Evolutionary conservation across 805 yeast genomes (phyloP).

Genomic region (Suhomyces sp.): DNA sequence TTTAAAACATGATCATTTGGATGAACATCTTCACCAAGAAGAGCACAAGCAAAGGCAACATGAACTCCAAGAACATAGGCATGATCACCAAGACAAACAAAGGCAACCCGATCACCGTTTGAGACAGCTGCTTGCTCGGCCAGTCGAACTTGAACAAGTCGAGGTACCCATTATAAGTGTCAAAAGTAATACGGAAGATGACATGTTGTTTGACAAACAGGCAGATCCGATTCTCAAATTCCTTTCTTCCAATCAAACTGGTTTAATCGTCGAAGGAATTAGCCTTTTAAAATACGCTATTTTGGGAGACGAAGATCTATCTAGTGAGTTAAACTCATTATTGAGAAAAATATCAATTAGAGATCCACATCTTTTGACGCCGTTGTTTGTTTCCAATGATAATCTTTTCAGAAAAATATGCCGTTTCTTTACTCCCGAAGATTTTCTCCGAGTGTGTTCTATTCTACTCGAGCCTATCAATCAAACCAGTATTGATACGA

Average conservation of each 20-base stretch:
- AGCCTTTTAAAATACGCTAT: constrained; percentile 37
- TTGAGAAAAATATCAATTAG: constrained; percentile 26
- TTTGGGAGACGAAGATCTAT: constrained; percentile 32
- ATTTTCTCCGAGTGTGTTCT: constrained; percentile 32
- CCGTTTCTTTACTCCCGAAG: constrained; percentile 29
- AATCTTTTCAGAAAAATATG: constrained; percentile 21
- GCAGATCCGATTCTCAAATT: constrained; percentile 37
- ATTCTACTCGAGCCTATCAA: constrained; percentile 21
- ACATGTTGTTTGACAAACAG: constrained; percentile 16
- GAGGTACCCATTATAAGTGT: background rate
- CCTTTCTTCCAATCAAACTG: constrained; percentile 30
- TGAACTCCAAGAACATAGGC: no score
- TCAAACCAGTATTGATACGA: constrained; percentile 17
- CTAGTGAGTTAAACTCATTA: constrained; percentile 19
- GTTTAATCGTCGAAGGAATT: constrained; percentile 34
- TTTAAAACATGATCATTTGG: background rate
- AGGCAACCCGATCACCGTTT: background rate
- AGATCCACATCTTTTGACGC: constrained; percentile 29
- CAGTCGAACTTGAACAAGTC: background rate
- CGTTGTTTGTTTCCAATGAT: constrained; percentile 28
- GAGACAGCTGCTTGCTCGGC: background rate
- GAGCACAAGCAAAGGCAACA: background rate
- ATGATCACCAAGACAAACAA: background rate
- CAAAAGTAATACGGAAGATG: background rate
- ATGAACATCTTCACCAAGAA: background rate